Conservation (phyloP, 305 asterid genomes). For the Euphrasia arctica region DNA sequence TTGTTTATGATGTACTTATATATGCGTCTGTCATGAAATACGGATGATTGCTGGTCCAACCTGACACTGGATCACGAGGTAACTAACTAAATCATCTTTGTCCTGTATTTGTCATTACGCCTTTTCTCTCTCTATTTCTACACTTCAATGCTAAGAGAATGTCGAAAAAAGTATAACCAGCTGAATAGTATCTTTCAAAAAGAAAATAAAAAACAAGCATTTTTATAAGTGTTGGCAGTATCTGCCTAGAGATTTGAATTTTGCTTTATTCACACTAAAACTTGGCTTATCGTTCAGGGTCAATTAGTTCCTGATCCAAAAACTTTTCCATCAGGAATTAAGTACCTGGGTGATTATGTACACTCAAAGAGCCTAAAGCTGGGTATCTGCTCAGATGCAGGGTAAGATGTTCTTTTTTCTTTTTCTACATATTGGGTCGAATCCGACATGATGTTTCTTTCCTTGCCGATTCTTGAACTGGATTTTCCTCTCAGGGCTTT, state of each 20-base stretch:
- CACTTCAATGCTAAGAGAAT: too few relatives aligned
- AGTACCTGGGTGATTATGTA: constrained; percentile 81
- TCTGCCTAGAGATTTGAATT: not conserved
- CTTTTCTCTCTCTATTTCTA: too few relatives aligned
- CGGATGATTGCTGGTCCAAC: constrained; percentile 98
- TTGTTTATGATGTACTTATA: not conserved
- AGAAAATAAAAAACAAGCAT: not conserved
- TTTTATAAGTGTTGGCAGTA: not conserved
- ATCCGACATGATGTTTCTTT: constrained; percentile 5
- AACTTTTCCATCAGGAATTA: constrained; percentile 83
- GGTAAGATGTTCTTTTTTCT: constrained; percentile 44
- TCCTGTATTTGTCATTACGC: too few relatives aligned
- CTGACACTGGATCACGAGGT: constrained; percentile 57
- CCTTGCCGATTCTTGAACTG: constrained; percentile 16
- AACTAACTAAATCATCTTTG: not conserved
- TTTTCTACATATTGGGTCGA: not conserved
- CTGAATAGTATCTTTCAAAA: too few relatives aligned
- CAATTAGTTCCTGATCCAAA: constrained; percentile 61
- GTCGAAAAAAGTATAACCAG: too few relatives aligned
- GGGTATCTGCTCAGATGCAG: constrained; percentile 97
- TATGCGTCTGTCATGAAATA: constrained; percentile 19
- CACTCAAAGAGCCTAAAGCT: constrained; percentile 88
- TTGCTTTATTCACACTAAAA: not conserved
- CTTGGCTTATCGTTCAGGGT: constrained; percentile 46
- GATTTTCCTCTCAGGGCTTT: constrained; percentile 41